A percentile compares a stretch with the other conserved stretches of the same genome.
Evolutionary conservation across 441 rosid genomes (phyloP).

Genomic region (California macrophylla): DNA sequence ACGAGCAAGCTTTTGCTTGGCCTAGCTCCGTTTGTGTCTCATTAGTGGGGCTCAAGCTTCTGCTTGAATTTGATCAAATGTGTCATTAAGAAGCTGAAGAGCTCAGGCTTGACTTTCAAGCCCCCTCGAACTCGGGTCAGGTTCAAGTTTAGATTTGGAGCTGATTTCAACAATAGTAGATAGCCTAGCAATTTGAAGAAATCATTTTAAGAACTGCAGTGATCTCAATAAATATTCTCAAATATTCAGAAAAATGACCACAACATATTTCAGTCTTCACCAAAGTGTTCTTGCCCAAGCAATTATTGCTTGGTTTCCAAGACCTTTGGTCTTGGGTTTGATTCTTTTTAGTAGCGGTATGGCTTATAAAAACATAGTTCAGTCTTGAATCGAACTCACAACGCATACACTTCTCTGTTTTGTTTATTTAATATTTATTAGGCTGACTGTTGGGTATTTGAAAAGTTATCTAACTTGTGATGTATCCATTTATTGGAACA

Average conservation of each 20-base stretch:
- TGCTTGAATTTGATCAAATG: not conserved
- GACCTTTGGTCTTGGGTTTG: not conserved
- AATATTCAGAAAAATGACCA: not conserved
- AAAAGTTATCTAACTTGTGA: not conserved
- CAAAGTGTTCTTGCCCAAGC: not conserved
- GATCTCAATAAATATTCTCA: not conserved
- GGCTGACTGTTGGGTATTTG: not conserved
- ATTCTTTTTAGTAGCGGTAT: too few species aligned
- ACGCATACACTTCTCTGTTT: not conserved
- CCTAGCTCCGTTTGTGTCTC: not conserved
- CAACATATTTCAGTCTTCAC: not conserved
- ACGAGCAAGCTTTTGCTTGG: not conserved
- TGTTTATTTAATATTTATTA: not conserved
- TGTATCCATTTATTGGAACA: slow-evolving; percentile 21
- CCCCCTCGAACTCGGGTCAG: not conserved
- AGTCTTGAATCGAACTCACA: too few species aligned
- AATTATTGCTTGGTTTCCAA: too few species aligned
- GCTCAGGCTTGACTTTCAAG: not conserved
- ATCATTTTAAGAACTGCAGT: not conserved
- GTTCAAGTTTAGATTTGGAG: slow-evolving; percentile 2
- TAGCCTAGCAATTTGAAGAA: not conserved
- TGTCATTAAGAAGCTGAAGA: not conserved
- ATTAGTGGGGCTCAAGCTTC: not conserved
- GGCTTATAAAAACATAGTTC: too few species aligned
- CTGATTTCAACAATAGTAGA: not conserved